phyloP scores from a whole-genome alignment of 2,329 filamentous ascomycete genomes.

The Rutstroemia sp. region DNA sequence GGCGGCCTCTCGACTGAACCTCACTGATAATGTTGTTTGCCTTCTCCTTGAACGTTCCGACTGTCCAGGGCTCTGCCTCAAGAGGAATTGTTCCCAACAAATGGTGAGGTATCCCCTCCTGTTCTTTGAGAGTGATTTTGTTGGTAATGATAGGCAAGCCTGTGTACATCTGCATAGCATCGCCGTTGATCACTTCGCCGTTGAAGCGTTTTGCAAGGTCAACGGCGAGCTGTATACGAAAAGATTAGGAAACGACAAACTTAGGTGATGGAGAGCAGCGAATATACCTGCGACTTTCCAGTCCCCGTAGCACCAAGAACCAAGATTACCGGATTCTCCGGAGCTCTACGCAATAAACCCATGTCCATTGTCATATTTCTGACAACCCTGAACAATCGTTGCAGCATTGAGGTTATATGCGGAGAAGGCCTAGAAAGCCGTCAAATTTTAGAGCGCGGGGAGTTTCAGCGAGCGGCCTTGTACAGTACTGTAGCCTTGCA shows the following conservation, averaged over 20 bases:
- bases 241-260: not conserved
- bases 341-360: constrained; percentile 28
- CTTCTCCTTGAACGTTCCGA: constrained; percentile 67
- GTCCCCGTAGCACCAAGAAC: constrained; percentile 88
- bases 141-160: constrained; percentile 94
- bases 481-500: too few relatives aligned
- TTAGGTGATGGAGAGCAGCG: not conserved
- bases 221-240: constrained; percentile 49
- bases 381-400: constrained; percentile 1
- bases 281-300: constrained; percentile 74
- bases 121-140: constrained; percentile 71
- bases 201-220: constrained; percentile 76
- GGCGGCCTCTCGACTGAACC: constrained; percentile 67
- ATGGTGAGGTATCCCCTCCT: constrained; percentile 77
- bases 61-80: constrained; percentile 74
- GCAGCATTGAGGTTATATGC: constrained; percentile 14
- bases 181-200: constrained; percentile 93
- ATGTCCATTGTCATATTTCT: constrained; percentile 4
- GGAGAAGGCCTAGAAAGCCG: not conserved
- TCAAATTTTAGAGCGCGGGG: not conserved
- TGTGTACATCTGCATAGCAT: constrained; percentile 95
- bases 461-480: too few relatives aligned
- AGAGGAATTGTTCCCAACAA: constrained; percentile 72
- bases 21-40: constrained; percentile 65
- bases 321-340: constrained; percentile 60